Evolutionary conservation across 768 basidiomycete genomes (phyloP).

Genomic region (Kwoniella dendrophila): DNA sequence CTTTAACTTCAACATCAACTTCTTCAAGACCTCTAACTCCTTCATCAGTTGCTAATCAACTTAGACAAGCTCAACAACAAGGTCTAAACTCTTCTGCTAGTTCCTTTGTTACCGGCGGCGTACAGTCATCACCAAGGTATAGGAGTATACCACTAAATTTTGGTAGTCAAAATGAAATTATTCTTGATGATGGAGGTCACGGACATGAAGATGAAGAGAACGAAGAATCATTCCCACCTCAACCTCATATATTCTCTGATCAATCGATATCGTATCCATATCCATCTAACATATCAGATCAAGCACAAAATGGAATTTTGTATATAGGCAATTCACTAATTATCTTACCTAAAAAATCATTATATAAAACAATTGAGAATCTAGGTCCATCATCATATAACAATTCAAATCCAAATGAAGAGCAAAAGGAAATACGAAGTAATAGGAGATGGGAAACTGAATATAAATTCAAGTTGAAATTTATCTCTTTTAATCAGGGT

Average conservation of each 20-base stretch:
- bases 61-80: conserved; percentile 34
- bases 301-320: not conserved
- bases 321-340: conserved; percentile 19
- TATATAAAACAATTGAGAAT: conserved; percentile 3
- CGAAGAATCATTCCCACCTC: conserved; percentile 33
- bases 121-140: not conserved
- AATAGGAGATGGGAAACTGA: too few relatives aligned
- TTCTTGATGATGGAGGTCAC: not conserved
- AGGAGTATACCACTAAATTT: not conserved
- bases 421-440: too few relatives aligned
- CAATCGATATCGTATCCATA: too few relatives aligned
- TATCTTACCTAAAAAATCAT: conserved; percentile 1
- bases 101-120: not conserved
- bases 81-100: not conserved
- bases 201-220: too few relatives aligned
- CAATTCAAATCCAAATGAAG: too few relatives aligned
- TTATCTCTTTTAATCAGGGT: too few relatives aligned
- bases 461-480: too few relatives aligned
- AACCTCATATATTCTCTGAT: too few relatives aligned
- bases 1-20: not conserved
- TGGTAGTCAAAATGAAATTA: not conserved
- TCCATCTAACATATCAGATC: too few relatives aligned
- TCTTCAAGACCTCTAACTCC: conserved; percentile 36
- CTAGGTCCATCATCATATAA: conserved; percentile 7
- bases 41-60: conserved; percentile 35